Evolutionary conservation across 1,284 basidiomycete genomes (phyloP), one percentile per base, ranked within the genome.

Genomic region (Stygiomarasmius scandens): DNA sequence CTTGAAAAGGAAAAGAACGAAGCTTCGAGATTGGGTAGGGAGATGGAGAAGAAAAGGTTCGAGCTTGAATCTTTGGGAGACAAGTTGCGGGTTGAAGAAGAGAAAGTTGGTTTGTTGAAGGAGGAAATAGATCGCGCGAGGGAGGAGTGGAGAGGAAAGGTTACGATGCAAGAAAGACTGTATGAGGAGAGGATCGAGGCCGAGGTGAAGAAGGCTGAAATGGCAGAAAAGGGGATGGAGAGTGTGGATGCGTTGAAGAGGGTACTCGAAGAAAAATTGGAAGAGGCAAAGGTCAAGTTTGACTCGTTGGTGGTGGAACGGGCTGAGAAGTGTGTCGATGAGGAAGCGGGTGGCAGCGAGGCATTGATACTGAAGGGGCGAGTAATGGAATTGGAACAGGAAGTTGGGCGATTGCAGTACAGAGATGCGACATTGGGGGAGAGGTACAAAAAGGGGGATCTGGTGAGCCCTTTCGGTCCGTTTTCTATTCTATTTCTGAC

Each of bases 361-460:
- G n/a, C n/a, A n/a, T n/a, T n/a, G n/a, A 50, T 29, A 50, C 52
- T 20, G 38, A 56, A 36, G 38, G 49, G 10, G n/a, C 56, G 50
- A 52, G 49, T 66, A 14, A 49, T 45, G 1, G 58, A 60, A 19
- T 48, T 67, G 16, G 57, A 75, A 57, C 62, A 52, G 23, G 62
- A 63, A 53, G 66, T 71, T 59, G 63, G 62, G 51, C 60, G 54
- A 46, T 55, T 72, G 52, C 58, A 60, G 54, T 61, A 67, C 48
- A 61, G 70, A 50, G 66, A 67, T 10, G 56, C 43, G 44, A 71
- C 56, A 16, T 66, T 78, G 54, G 71, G 66, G 51, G 59, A 59
- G 52, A 69, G 78, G 52, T 78, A 81, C 55, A 67, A 75, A 57
- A 66, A 63, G 12, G 72, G 74, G 25, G 69, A 77, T 54, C 58